These are phyloP conservation scores for Cordyceps farinosa DNA, from an alignment of 2,329 filamentous ascomycete genomes.

Conservation along the genomic window DNA sequence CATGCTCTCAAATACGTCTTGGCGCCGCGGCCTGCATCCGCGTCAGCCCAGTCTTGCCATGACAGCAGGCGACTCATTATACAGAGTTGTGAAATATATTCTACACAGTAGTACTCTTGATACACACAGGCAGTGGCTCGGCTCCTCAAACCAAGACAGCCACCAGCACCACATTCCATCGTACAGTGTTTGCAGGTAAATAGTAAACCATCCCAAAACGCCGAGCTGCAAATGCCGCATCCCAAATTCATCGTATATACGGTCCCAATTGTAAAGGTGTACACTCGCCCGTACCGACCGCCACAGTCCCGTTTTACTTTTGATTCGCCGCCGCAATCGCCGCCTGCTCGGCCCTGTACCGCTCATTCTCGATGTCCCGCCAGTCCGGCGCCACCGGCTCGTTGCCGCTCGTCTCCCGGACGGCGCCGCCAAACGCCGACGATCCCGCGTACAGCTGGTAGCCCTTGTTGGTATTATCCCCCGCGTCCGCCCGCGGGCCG, in stretches of 20 bases:
- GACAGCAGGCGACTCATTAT: background rate
- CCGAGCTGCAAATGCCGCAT: conserved; percentile 5
- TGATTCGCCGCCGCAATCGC: conserved; percentile 22
- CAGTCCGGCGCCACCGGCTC: conserved; percentile 60
- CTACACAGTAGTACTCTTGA: background rate
- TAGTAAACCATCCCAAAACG: conserved; percentile 1
- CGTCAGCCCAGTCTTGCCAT: background rate
- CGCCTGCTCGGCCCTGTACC: conserved; percentile 41
- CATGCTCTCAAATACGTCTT: too few relatives aligned
- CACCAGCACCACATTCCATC: background rate
- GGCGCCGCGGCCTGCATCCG: background rate
- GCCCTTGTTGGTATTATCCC: conserved; percentile 39
- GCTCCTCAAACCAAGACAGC: background rate
- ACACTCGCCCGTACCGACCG: background rate
- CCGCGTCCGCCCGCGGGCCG: conserved; percentile 38
- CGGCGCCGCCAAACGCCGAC: conserved; percentile 62
- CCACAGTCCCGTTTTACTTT: background rate
- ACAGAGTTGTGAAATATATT: background rate
- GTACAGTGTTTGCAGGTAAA: background rate
- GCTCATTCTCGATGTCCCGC: conserved; percentile 63
- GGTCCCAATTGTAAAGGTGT: background rate
- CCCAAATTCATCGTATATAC: background rate
- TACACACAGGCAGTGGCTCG: background rate
- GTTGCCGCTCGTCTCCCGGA: conserved; percentile 64
- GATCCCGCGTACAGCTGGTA: conserved; percentile 78